Percentiles rank a stretch among this genome's conserved stretches.
phyloP scores from a whole-genome alignment of 2,329 filamentous ascomycete genomes.

The Anisogramma anomala region DNA sequence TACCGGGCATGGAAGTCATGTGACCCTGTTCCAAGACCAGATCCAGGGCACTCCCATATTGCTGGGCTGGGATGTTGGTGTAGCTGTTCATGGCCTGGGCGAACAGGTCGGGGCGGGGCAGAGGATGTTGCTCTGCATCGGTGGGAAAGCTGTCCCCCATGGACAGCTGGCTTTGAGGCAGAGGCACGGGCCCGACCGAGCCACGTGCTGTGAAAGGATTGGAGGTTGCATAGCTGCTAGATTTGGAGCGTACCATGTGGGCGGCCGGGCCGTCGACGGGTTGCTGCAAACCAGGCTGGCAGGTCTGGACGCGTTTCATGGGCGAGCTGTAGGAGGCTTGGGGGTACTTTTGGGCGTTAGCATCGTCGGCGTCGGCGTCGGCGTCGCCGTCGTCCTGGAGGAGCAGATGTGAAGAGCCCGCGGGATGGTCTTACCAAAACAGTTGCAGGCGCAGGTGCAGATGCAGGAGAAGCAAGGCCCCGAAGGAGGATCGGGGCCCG shows the following conservation, averaged over 20 bases:
- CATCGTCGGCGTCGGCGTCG: not conserved
- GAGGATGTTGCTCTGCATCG: slow-evolving; percentile 13
- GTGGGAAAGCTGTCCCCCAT: slow-evolving; percentile 13
- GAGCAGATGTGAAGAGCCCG: too few relatives aligned
- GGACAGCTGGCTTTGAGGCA: slow-evolving; percentile 14
- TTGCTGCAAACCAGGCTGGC: slow-evolving; percentile 22
- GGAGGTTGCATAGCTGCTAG: slow-evolving; percentile 30
- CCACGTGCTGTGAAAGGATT: slow-evolving; percentile 28
- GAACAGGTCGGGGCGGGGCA: slow-evolving; percentile 13
- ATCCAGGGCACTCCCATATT: not conserved
- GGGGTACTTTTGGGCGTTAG: slow-evolving; percentile 1
- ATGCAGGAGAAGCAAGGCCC: too few relatives aligned
- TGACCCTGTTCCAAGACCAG: slow-evolving; percentile 10
- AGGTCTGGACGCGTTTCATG: slow-evolving; percentile 23
- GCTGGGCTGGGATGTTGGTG: slow-evolving; percentile 1
- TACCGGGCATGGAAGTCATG: slow-evolving; percentile 13
- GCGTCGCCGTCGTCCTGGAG: not conserved
- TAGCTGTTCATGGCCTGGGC: slow-evolving; percentile 3
- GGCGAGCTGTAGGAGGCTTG: slow-evolving; percentile 9
- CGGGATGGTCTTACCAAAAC: not conserved
- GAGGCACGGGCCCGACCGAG: slow-evolving; percentile 24
- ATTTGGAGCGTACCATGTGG: slow-evolving; percentile 34
- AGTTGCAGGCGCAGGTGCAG: too few relatives aligned
- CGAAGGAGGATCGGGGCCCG: too few relatives aligned
- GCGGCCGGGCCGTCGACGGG: slow-evolving; percentile 18